Conservation (phyloP, 1,139 yeast genomes). For the Taphrina flavorubra region DNA sequence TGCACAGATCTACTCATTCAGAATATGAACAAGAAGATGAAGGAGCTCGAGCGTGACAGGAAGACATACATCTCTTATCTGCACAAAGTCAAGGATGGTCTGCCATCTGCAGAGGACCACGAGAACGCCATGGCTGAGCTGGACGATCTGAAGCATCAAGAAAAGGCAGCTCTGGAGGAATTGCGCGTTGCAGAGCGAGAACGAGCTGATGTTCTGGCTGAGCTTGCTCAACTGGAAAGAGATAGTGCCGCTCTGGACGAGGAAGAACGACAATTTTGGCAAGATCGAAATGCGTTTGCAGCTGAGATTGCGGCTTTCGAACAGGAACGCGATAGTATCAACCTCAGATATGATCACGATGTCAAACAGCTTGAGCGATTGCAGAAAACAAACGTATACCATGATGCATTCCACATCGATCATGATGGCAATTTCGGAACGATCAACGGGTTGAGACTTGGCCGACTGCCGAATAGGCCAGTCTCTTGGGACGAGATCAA, state of each 20-base stretch:
- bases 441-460: constrained; percentile 82
- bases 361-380: constrained; percentile 54
- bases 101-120: constrained; percentile 57
- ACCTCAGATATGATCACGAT: constrained; percentile 45
- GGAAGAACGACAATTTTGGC: constrained; percentile 42
- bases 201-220: constrained; percentile 48
- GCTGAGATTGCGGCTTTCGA: constrained; percentile 39
- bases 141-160: constrained; percentile 49
- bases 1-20: constrained; percentile 62
- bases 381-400: constrained; percentile 77
- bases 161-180: constrained; percentile 56
- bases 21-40: constrained; percentile 73
- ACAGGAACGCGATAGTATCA: constrained; percentile 45
- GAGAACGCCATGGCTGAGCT: constrained; percentile 56
- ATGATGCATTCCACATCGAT: constrained; percentile 79
- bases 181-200: constrained; percentile 52
- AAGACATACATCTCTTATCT: constrained; percentile 77
- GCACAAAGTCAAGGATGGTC: constrained; percentile 67
- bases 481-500: constrained; percentile 91
- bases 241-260: constrained; percentile 47
- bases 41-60: constrained; percentile 75
- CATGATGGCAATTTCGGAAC: constrained; percentile 85
- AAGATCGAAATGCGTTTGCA: constrained; percentile 25
- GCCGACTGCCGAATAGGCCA: constrained; percentile 60
- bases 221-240: constrained; percentile 51